Evolutionary conservation across 768 basidiomycete genomes (phyloP).

Genomic region (Tulasnella sp.): DNA sequence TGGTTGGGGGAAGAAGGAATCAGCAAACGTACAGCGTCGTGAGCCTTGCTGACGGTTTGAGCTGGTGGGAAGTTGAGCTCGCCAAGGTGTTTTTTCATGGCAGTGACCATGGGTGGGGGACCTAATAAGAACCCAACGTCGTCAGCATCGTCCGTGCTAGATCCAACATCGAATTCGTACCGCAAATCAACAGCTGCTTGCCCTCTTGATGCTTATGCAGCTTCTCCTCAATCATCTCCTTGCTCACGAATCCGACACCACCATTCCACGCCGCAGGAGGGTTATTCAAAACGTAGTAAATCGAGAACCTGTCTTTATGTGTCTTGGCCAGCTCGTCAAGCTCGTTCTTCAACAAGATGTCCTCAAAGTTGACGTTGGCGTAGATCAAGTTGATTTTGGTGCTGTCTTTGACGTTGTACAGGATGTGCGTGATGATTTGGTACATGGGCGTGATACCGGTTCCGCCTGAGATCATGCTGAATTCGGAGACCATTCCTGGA

Average conservation of each 20-base stretch:
- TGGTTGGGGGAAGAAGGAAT: neutral
- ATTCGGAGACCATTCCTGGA: slow-evolving; percentile 58
- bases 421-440: slow-evolving; percentile 89
- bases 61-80: slow-evolving; percentile 84
- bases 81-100: slow-evolving; percentile 84
- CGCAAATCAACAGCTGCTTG: slow-evolving; percentile 83
- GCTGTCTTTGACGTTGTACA: slow-evolving; percentile 57
- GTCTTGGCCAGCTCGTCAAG: slow-evolving; percentile 66
- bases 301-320: slow-evolving; percentile 61
- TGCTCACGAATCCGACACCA: slow-evolving; percentile 87
- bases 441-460: slow-evolving; percentile 99
- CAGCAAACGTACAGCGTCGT: slow-evolving; percentile 57
- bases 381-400: slow-evolving; percentile 86
- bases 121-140: slow-evolving; percentile 32
- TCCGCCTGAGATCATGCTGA: slow-evolving; percentile 97
- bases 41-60: slow-evolving; percentile 84
- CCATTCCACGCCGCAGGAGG: slow-evolving; percentile 79
- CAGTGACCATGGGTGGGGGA: slow-evolving; percentile 68
- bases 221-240: slow-evolving; percentile 78
- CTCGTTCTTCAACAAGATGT: slow-evolving; percentile 85
- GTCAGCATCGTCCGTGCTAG: neutral
- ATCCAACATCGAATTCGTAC: slow-evolving; percentile 33
- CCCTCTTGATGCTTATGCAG: slow-evolving; percentile 59
- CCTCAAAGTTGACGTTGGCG: slow-evolving; percentile 88
- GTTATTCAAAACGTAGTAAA: slow-evolving; percentile 93